These are phyloP conservation scores for Fraxinus pennsylvanica DNA, from an alignment of 257 asterid genomes.

Conservation along the genomic window DNA sequence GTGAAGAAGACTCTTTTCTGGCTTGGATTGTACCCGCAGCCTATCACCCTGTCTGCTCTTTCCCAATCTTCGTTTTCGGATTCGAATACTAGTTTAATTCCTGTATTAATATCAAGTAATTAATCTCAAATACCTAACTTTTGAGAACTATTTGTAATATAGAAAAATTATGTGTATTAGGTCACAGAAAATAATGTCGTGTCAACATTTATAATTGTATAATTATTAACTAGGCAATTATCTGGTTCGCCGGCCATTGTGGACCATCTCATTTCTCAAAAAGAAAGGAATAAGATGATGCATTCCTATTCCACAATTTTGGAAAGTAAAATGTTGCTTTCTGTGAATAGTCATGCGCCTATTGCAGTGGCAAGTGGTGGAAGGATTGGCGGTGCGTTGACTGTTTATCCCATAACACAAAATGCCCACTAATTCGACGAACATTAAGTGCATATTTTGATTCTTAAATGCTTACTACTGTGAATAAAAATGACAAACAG, in stretches of 20 bases:
- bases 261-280: neutral
- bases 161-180: neutral
- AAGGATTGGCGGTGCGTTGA: conserved; percentile 12
- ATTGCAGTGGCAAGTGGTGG: neutral
- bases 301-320: conserved; percentile 15
- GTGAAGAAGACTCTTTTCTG: conserved; percentile 82
- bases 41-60: conserved; percentile 50
- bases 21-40: conserved; percentile 81
- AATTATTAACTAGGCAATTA: no score
- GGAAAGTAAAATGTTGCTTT: conserved; percentile 13
- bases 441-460: conserved; percentile 20
- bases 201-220: neutral
- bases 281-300: neutral
- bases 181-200: neutral
- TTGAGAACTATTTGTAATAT: neutral
- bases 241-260: neutral
- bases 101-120: conserved; percentile 33
- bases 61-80: conserved; percentile 59
- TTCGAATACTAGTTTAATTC: conserved; percentile 55
- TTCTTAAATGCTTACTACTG: conserved; percentile 19
- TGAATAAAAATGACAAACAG: neutral
- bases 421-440: neutral
- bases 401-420: neutral
- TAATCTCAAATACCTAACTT: neutral
- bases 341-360: neutral